phyloP scores from a whole-genome alignment of 768 basidiomycete species.

The Lentinus tigrinus region DNA sequence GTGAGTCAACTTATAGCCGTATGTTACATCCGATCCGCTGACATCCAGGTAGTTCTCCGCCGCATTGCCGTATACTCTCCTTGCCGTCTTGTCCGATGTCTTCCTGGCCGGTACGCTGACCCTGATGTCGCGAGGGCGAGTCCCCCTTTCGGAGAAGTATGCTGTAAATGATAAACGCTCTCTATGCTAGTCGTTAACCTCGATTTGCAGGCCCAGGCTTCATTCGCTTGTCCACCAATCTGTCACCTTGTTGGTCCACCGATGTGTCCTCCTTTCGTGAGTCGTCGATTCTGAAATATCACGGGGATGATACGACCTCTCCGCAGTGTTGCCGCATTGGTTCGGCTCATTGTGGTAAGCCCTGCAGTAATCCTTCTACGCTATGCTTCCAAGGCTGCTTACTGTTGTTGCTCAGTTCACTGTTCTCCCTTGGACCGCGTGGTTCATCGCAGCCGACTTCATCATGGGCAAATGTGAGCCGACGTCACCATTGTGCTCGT shows the following conservation, averaged over 20 bases:
- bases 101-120: constrained; percentile 17
- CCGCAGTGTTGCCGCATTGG: constrained; percentile 5
- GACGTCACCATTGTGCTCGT: too few species aligned
- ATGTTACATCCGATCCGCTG: background rate
- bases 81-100: constrained; percentile 14
- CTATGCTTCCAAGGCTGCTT: too few species aligned
- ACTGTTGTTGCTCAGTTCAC: constrained; percentile 12
- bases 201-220: background rate
- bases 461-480: constrained; percentile 19
- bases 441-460: constrained; percentile 17
- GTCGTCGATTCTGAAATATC: background rate
- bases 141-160: constrained; percentile 5
- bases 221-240: background rate
- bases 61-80: constrained; percentile 14
- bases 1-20: background rate
- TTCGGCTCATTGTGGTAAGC: constrained; percentile 8
- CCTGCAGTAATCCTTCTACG: too few species aligned
- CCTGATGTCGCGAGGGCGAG: constrained; percentile 5
- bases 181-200: background rate
- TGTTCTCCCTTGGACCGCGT: constrained; percentile 13
- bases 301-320: background rate
- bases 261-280: constrained; percentile 11
- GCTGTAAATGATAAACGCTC: background rate
- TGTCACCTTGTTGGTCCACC: constrained; percentile 10
- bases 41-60: constrained; percentile 4